These are phyloP conservation scores for Coemansia sp. DNA, from an alignment of 192 early-diverging fungal genomes.

Conservation along the genomic window DNA sequence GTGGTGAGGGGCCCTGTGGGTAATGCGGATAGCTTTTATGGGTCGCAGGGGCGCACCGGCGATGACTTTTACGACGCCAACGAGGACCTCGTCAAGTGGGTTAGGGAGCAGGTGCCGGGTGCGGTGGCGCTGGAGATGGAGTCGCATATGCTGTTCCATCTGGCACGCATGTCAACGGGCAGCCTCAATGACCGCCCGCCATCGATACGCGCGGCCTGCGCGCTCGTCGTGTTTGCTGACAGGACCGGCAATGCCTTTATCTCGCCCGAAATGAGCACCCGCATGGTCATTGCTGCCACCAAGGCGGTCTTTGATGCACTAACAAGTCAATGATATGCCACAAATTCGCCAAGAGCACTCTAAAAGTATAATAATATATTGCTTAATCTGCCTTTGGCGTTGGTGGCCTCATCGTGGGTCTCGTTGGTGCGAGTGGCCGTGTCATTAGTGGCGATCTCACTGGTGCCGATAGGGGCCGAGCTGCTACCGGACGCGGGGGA, in stretches of 20 bases:
- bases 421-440: neutral
- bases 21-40: constrained; percentile 84
- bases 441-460: neutral
- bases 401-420: neutral
- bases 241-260: constrained; percentile 70
- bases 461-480: neutral
- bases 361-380: too few relatives aligned
- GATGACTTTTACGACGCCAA: constrained; percentile 78
- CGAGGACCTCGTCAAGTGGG: constrained; percentile 55
- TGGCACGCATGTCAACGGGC: constrained; percentile 60
- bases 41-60: constrained; percentile 74
- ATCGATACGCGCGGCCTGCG: constrained; percentile 70
- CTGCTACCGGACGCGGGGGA: neutral
- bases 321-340: constrained; percentile 15
- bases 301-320: constrained; percentile 23
- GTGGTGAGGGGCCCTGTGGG: constrained; percentile 67
- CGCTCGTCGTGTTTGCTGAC: constrained; percentile 83
- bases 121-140: constrained; percentile 79
- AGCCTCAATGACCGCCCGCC: constrained; percentile 2
- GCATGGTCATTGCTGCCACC: neutral
- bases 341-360: too few relatives aligned
- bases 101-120: constrained; percentile 37
- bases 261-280: constrained; percentile 23
- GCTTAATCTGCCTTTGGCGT: neutral
- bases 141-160: constrained; percentile 76